phyloP scores from a whole-genome alignment of 2,329 filamentous ascomycete species.

The Blumeria hordei region DNA sequence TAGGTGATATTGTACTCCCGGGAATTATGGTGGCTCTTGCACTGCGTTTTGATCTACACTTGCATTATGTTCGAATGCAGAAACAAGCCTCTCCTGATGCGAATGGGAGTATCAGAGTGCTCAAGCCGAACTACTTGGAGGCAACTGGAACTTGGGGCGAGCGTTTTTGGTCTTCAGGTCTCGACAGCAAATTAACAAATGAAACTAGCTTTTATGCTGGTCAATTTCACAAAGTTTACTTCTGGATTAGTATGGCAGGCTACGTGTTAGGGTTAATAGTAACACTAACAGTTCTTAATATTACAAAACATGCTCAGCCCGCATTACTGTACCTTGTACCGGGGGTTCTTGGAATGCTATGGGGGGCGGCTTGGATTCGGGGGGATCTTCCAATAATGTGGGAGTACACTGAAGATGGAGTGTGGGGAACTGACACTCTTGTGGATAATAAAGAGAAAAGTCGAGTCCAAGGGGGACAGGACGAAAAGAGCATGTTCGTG shows the following conservation, averaged over 20 bases:
- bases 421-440: slow-evolving; percentile 21
- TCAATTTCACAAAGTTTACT: slow-evolving; percentile 64
- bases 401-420: slow-evolving; percentile 52
- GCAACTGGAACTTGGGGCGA: slow-evolving; percentile 63
- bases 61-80: slow-evolving; percentile 51
- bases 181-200: slow-evolving; percentile 7
- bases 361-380: slow-evolving; percentile 44
- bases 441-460: slow-evolving; percentile 3
- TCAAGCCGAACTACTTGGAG: slow-evolving; percentile 25
- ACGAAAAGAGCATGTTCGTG: background rate
- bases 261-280: slow-evolving; percentile 57
- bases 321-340: slow-evolving; percentile 84
- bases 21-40: slow-evolving; percentile 77
- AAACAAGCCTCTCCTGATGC: slow-evolving; percentile 10
- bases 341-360: slow-evolving; percentile 50
- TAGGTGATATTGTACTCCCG: slow-evolving; percentile 85
- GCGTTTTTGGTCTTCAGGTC: slow-evolving; percentile 41
- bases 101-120: slow-evolving; percentile 17
- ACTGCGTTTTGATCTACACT: slow-evolving; percentile 73
- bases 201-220: slow-evolving; percentile 11
- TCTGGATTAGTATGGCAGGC: slow-evolving; percentile 49
- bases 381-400: slow-evolving; percentile 58
- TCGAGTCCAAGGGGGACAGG: slow-evolving; percentile 1
- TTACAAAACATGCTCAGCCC: slow-evolving; percentile 65
- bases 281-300: slow-evolving; percentile 53